A percentile compares a stretch with the other conserved stretches of the same genome.
phyloP scores from a whole-genome alignment of 2,329 filamentous ascomycete species.

The Cladosporium phlei region DNA sequence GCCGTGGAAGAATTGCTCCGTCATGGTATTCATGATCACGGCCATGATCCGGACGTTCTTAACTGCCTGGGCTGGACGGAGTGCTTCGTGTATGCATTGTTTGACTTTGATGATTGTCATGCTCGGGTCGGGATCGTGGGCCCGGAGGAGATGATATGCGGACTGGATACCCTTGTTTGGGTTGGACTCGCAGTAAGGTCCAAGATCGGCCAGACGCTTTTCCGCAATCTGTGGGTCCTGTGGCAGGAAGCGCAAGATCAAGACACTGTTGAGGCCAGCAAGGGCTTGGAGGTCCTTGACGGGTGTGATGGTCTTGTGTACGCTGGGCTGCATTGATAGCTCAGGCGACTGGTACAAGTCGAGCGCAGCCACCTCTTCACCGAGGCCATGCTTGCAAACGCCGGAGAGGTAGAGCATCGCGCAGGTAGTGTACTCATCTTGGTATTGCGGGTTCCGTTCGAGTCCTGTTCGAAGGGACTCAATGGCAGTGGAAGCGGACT shows the following conservation, averaged over 20 bases:
- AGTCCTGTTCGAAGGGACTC: slow-evolving; percentile 45
- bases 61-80: slow-evolving; percentile 64
- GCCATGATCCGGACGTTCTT: slow-evolving; percentile 76
- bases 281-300: slow-evolving; percentile 42
- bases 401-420: slow-evolving; percentile 63
- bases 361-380: slow-evolving; percentile 65
- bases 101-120: slow-evolving; percentile 72
- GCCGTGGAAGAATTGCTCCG: slow-evolving; percentile 72
- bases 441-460: slow-evolving; percentile 11
- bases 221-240: slow-evolving; percentile 46
- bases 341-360: slow-evolving; percentile 58
- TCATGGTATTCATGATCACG: slow-evolving; percentile 81
- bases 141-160: slow-evolving; percentile 70
- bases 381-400: slow-evolving; percentile 70
- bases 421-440: slow-evolving; percentile 32
- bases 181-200: slow-evolving; percentile 63
- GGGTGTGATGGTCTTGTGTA: slow-evolving; percentile 21
- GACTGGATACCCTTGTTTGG: slow-evolving; percentile 70
- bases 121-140: slow-evolving; percentile 57
- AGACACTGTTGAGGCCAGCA: slow-evolving; percentile 44
- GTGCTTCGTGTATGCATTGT: slow-evolving; percentile 67
- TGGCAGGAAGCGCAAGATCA: slow-evolving; percentile 40
- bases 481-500: slow-evolving; percentile 56
- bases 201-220: slow-evolving; percentile 60
- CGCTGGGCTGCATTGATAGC: slow-evolving; percentile 47